Evolutionary conservation across 352 stramenopile genomes (phyloP).

Genomic region (Phytophthora podocarpi): DNA sequence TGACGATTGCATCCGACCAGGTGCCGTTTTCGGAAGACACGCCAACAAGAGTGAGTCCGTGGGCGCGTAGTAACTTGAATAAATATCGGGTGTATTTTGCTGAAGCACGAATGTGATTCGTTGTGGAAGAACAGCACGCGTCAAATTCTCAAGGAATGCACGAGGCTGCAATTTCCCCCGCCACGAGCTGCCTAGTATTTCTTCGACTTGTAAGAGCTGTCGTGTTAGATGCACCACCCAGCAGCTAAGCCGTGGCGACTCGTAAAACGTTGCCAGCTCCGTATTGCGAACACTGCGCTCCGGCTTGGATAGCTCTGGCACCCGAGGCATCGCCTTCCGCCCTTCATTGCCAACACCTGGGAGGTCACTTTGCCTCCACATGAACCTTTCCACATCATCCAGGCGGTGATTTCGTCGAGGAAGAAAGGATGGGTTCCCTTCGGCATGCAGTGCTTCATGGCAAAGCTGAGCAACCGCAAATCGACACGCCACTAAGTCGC

Average conservation of each 20-base stretch:
- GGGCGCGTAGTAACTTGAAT: conserved; percentile 58
- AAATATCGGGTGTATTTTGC: conserved; percentile 37
- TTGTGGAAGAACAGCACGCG: conserved; percentile 56
- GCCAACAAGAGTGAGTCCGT: conserved; percentile 67
- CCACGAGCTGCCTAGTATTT: conserved; percentile 56
- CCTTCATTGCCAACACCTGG: conserved; percentile 73
- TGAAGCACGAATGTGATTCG: conserved; percentile 55
- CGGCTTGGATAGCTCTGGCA: conserved; percentile 33
- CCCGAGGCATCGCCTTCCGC: conserved; percentile 58
- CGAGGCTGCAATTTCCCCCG: conserved; percentile 55
- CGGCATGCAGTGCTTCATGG: conserved; percentile 15
- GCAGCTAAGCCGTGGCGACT: conserved; percentile 7
- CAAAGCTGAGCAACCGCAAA: conserved; percentile 31
- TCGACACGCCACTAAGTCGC: conserved; percentile 43
- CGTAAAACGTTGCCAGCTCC: conserved; percentile 54
- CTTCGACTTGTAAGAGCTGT: conserved; percentile 66
- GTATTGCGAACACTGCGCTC: conserved; percentile 66
- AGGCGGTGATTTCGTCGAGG: conserved; percentile 25
- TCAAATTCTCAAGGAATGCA: conserved; percentile 43
- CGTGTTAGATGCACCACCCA: conserved; percentile 57
- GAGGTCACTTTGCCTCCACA: conserved; percentile 65
- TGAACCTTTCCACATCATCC: conserved; percentile 55
- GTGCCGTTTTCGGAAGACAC: conserved; percentile 48
- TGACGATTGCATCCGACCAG: conserved; percentile 50
- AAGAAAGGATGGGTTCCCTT: conserved; percentile 36